phyloP scores from a whole-genome alignment of 495 filamentous ascomycete genomes.

The Pseudevernia furfuracea region DNA sequence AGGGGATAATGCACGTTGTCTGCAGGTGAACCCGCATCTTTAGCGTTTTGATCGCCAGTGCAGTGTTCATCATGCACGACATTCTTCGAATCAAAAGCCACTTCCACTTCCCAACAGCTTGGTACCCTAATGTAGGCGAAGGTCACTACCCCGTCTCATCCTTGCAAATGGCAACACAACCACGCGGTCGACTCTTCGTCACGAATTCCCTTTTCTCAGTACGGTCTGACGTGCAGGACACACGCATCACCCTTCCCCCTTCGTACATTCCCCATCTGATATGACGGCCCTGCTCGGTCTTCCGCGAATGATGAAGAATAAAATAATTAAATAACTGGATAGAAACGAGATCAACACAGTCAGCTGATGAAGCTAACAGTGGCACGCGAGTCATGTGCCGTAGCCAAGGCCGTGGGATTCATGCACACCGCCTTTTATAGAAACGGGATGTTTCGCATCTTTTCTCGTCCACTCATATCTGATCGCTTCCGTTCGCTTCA shows the following conservation, averaged over 20 bases:
- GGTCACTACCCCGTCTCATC: not conserved
- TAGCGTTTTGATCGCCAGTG: conserved; percentile 2
- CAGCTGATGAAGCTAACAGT: not conserved
- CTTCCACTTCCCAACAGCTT: not conserved
- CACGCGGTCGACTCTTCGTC: not conserved
- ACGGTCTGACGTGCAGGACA: not conserved
- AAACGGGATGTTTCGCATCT: conserved; percentile 12
- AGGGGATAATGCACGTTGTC: not conserved
- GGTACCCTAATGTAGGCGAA: conserved; percentile 6
- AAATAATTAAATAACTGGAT: not conserved
- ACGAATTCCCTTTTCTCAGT: not conserved
- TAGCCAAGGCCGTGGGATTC: not conserved
- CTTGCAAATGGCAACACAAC: not conserved
- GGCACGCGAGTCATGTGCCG: not conserved
- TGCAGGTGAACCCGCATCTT: not conserved
- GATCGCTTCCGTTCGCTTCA: not conserved
- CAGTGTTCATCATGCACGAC: conserved; percentile 11
- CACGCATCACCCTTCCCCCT: not conserved
- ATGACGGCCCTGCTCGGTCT: not conserved
- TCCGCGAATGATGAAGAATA: too few species aligned
- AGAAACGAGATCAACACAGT: not conserved
- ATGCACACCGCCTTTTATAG: conserved; percentile 11
- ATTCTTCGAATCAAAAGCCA: conserved; percentile 8
- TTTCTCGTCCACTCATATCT: conserved; percentile 2
- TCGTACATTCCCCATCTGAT: not conserved